phyloP scores from a whole-genome alignment of 495 filamentous ascomycete species.

The Staphylotrichum longicolle region DNA sequence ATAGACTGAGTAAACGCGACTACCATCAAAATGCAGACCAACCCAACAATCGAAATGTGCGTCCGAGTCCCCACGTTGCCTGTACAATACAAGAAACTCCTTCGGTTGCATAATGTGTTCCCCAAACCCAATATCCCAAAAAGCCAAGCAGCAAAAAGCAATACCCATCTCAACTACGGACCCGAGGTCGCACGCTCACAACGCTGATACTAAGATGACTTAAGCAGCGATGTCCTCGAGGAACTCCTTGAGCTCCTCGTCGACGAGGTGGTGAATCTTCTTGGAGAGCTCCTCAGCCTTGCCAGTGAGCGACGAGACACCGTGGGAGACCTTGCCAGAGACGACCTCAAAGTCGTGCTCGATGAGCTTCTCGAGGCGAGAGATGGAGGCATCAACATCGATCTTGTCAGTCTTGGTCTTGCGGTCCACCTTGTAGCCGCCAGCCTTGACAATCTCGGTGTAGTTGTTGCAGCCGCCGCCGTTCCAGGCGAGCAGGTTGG shows the following conservation, averaged over 20 bases:
- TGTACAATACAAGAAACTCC: slow-evolving; percentile 46
- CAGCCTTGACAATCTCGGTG: slow-evolving; percentile 71
- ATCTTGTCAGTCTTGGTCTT: slow-evolving; percentile 33
- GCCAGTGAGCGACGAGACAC: slow-evolving; percentile 42
- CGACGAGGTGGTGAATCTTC: slow-evolving; percentile 55
- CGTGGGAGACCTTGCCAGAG: slow-evolving; percentile 53
- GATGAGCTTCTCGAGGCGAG: slow-evolving; percentile 60
- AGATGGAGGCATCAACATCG: slow-evolving; percentile 33
- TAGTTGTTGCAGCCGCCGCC: slow-evolving; percentile 93
- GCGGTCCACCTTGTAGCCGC: slow-evolving; percentile 54
- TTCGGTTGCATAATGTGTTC: slow-evolving; percentile 25
- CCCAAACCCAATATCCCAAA: slow-evolving; percentile 25
- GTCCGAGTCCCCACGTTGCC: slow-evolving; percentile 30
- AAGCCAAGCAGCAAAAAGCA: slow-evolving; percentile 14
- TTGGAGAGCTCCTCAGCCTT: slow-evolving; percentile 50
- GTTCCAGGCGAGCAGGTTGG: slow-evolving; percentile 94
- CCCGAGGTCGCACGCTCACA: slow-evolving; percentile 3
- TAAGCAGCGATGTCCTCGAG: slow-evolving; percentile 57
- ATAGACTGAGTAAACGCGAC: slow-evolving; percentile 16
- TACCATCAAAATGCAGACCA: slow-evolving; percentile 29
- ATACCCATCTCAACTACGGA: slow-evolving; percentile 1
- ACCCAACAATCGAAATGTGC: slow-evolving; percentile 20
- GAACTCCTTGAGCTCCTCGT: slow-evolving; percentile 68
- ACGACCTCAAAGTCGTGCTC: slow-evolving; percentile 56
- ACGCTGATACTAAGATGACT: slow-evolving; percentile 16